A percentile compares a stretch with the other conserved stretches of the same genome.
Conservation (phyloP, 352 stramenopile species). For the Thraustochytrium sp. region DNA sequence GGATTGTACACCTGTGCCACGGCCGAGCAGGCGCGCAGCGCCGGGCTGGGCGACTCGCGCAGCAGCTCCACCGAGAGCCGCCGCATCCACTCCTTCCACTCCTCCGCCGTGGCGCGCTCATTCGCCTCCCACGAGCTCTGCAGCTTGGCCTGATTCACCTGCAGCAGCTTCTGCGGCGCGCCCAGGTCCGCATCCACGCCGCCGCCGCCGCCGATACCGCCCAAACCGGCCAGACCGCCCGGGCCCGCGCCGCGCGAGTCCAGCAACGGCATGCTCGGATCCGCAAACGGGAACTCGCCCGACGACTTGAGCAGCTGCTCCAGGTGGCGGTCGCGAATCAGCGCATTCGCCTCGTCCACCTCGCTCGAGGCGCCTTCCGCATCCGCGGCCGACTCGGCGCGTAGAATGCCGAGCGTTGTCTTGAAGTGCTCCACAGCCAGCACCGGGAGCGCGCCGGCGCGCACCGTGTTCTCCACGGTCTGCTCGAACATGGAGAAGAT, state of each 20-base stretch:
- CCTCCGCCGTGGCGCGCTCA: constrained; percentile 59
- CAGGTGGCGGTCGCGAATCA: not conserved
- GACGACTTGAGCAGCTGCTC: not conserved
- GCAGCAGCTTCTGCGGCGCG: constrained; percentile 9
- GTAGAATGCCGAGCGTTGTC: constrained; percentile 3
- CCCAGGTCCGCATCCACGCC: not conserved
- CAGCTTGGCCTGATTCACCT: constrained; percentile 41
- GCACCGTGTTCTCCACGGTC: not conserved
- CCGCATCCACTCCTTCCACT: constrained; percentile 97
- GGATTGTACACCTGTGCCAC: constrained; percentile 92
- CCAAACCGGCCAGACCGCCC: not conserved
- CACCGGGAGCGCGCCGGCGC: not conserved
- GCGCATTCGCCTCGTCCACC: not conserved
- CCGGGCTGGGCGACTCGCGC: constrained; percentile 87
- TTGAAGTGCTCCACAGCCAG: constrained; percentile 13
- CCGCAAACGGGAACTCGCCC: constrained; percentile 7
- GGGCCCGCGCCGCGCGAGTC: not conserved
- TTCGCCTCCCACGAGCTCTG: constrained; percentile 36
- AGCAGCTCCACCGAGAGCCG: constrained; percentile 91
- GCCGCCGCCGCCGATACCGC: not conserved
- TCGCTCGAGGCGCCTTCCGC: not conserved
- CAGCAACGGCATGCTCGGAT: constrained; percentile 28
- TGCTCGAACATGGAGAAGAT: constrained; percentile 39
- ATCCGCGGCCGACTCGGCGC: not conserved
- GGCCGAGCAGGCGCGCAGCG: constrained; percentile 81